These are phyloP conservation scores for Fusarium tuaranense DNA, from an alignment of 2,329 filamentous ascomycete genomes.

Conservation along the genomic window DNA sequence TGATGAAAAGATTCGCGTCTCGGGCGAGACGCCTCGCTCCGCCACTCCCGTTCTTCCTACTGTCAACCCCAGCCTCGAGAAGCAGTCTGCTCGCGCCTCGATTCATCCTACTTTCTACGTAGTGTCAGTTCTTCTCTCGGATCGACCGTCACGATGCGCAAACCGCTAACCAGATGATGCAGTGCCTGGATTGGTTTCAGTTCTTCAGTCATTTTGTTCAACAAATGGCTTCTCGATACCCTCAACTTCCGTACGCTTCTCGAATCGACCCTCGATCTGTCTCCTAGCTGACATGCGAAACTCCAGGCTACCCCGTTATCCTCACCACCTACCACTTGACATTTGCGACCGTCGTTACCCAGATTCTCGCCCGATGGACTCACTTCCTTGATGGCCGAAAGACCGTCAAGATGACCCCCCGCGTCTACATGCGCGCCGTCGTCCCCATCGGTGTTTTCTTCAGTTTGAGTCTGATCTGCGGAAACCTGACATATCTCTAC, in stretches of 20 bases:
- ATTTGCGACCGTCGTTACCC: constrained; percentile 95
- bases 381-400: constrained; percentile 92
- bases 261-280: constrained; percentile 6
- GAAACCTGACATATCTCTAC: constrained; percentile 95
- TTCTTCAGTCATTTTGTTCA: constrained; percentile 97
- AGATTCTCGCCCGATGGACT: constrained; percentile 91
- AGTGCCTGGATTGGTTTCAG: constrained; percentile 94
- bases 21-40: constrained; percentile 77
- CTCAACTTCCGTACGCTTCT: constrained; percentile 73
- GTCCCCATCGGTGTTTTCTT: constrained; percentile 97
- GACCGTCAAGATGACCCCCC: constrained; percentile 96
- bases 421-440: constrained; percentile 92
- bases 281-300: constrained; percentile 30
- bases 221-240: constrained; percentile 96
- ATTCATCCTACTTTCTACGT: constrained; percentile 92
- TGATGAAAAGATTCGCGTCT: constrained; percentile 87
- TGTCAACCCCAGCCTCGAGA: constrained; percentile 81
- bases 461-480: constrained; percentile 94
- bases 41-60: constrained; percentile 79
- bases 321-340: constrained; percentile 96
- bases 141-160: constrained; percentile 6
- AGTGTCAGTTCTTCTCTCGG: constrained; percentile 58
- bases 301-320: constrained; percentile 76
- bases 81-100: constrained; percentile 73
- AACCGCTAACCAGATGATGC: constrained; percentile 34